Percentiles rank a stretch among this genome's conserved stretches.
Conservation (phyloP, 805 yeast genomes). For the Komagataella pseudopastoris region DNA sequence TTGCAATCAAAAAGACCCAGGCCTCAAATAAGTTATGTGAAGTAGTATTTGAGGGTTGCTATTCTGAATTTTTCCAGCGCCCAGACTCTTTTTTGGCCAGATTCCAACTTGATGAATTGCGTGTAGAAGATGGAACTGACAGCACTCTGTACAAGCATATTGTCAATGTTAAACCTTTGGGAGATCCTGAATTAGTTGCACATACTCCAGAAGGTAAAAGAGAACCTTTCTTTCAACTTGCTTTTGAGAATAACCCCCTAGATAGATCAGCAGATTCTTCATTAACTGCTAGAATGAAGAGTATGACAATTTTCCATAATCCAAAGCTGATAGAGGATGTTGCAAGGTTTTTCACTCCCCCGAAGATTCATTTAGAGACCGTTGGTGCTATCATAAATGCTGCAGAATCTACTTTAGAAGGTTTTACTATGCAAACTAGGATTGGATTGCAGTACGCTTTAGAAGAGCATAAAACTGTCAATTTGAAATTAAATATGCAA, state of each 20-base stretch:
- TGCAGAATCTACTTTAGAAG: conserved; percentile 91
- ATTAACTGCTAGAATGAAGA: conserved; percentile 57
- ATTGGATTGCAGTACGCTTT: conserved; percentile 87
- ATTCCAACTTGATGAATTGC: conserved; percentile 67
- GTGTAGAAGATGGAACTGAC: conserved; percentile 78
- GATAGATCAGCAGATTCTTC: conserved; percentile 76
- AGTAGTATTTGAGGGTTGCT: conserved; percentile 71
- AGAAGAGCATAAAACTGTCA: conserved; percentile 86
- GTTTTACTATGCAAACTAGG: conserved; percentile 77
- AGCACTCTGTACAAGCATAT: conserved; percentile 74
- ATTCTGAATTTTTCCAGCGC: conserved; percentile 58
- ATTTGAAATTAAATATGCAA: conserved; percentile 77
- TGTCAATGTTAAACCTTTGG: conserved; percentile 65
- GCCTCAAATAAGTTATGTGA: conserved; percentile 47
- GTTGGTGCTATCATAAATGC: conserved; percentile 85
- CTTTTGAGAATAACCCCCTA: conserved; percentile 78
- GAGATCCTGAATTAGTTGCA: conserved; percentile 20
- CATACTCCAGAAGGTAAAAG: conserved; percentile 4
- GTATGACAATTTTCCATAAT: conserved; percentile 86
- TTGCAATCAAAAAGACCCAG: conserved; percentile 38
- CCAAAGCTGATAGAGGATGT: conserved; percentile 72
- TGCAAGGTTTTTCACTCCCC: conserved; percentile 70
- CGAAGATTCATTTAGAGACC: conserved; percentile 74
- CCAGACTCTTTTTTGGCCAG: conserved; percentile 64
- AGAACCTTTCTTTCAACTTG: conserved; percentile 68